These are phyloP conservation scores for Kluyveromyces lactis DNA, from an alignment of 805 yeast genomes.

Conservation along the genomic window DNA sequence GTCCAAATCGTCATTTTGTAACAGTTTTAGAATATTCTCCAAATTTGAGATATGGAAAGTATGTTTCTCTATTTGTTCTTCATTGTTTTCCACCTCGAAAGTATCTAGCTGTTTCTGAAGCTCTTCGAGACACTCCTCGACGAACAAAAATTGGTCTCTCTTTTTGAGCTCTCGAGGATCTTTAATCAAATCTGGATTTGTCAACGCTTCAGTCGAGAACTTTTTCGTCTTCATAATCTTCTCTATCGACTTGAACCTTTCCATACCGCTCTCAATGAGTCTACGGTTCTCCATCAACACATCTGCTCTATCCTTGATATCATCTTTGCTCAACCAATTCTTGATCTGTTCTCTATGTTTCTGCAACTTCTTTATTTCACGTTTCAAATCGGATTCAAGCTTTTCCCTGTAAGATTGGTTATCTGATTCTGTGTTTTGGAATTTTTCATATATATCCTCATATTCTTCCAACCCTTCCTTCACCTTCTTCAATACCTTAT, in stretches of 20 bases:
- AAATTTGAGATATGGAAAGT: slow-evolving; percentile 69
- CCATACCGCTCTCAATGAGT: slow-evolving; percentile 77
- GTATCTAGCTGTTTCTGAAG: slow-evolving; percentile 73
- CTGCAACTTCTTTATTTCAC: slow-evolving; percentile 91
- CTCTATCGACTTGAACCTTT: slow-evolving; percentile 89
- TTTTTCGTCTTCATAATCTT: slow-evolving; percentile 90
- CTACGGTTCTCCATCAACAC: slow-evolving; percentile 65
- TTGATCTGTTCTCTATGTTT: slow-evolving; percentile 91
- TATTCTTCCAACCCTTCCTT: slow-evolving; percentile 84
- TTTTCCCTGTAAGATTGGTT: slow-evolving; percentile 88
- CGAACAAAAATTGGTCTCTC: slow-evolving; percentile 60
- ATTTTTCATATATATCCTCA: slow-evolving; percentile 79
- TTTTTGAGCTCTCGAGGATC: slow-evolving; percentile 80
- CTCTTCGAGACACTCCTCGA: slow-evolving; percentile 68
- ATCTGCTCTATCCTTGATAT: slow-evolving; percentile 81
- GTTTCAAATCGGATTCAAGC: slow-evolving; percentile 82
- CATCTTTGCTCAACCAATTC: slow-evolving; percentile 87
- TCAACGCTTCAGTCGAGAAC: slow-evolving; percentile 86
- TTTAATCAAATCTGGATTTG: slow-evolving; percentile 48
- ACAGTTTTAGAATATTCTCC: slow-evolving; percentile 65
- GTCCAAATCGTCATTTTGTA: slow-evolving; percentile 74
- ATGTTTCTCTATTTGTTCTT: slow-evolving; percentile 61
- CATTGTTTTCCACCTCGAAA: slow-evolving; percentile 63
- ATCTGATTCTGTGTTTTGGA: slow-evolving; percentile 55
- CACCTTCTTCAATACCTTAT: slow-evolving; percentile 85